Conservation (phyloP, 2,329 filamentous ascomycete genomes). For the Colletotrichum lupini region DNA sequence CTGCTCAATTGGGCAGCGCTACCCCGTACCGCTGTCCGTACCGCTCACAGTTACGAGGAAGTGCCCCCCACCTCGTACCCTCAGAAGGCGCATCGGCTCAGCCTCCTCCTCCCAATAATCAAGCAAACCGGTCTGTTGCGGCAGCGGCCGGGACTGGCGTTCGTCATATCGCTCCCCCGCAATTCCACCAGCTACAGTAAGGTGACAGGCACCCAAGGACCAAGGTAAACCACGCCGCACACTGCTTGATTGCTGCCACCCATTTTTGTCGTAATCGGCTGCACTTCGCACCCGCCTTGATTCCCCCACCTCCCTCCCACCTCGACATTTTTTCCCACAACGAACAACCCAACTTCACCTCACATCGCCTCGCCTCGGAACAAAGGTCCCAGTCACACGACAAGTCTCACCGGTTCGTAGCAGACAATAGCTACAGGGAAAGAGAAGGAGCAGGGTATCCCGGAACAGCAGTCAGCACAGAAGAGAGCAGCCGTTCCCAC, state of each 20-base stretch:
- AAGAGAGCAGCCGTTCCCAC: background rate
- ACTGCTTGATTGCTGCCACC: background rate
- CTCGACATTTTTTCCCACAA: slow-evolving; percentile 2
- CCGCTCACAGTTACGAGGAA: background rate
- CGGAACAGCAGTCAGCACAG: background rate
- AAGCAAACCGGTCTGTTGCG: background rate
- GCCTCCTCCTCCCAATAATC: slow-evolving; percentile 7
- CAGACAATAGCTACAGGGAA: background rate
- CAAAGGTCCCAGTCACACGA: background rate
- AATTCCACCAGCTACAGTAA: background rate
- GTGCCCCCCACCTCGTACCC: background rate
- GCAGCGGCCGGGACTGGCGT: background rate
- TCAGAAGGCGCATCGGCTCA: slow-evolving; percentile 1
- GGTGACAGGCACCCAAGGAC: too few relatives aligned
- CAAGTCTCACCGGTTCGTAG: background rate
- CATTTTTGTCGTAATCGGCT: slow-evolving; percentile 31
- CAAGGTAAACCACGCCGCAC: slow-evolving; percentile 15
- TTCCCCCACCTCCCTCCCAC: slow-evolving; percentile 9
- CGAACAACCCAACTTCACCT: background rate
- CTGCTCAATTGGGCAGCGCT: slow-evolving; percentile 7
- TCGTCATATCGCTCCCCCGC: slow-evolving; percentile 25
- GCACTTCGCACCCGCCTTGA: slow-evolving; percentile 13
- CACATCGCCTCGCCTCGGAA: background rate
- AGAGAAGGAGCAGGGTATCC: background rate
- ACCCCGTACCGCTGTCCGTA: too few relatives aligned